A percentile compares a stretch with the other conserved stretches of the same genome.
Evolutionary conservation across 495 filamentous ascomycete genomes (phyloP).

Genomic region (Hypoxylon trugodes): DNA sequence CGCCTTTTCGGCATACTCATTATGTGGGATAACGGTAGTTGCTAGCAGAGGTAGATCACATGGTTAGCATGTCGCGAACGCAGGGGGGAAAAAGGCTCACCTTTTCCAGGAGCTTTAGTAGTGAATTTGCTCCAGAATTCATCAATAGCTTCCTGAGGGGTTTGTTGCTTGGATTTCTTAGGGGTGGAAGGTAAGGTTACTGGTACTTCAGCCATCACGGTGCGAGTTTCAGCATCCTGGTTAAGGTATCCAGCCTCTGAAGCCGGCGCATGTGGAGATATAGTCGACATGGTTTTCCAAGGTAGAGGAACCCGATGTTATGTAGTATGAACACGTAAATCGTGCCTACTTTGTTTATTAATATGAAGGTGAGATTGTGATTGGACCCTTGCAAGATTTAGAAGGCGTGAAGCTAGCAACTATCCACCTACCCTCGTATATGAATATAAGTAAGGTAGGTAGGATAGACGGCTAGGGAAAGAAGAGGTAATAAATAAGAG

Average conservation of each 20-base stretch:
- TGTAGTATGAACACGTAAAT: too few relatives aligned
- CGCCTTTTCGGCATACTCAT: constrained; percentile 72
- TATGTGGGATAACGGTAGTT: constrained; percentile 76
- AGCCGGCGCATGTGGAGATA: constrained; percentile 5
- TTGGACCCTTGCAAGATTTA: too few relatives aligned
- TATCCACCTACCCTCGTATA: background rate
- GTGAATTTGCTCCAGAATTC: constrained; percentile 84
- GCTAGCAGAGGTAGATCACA: constrained; percentile 53
- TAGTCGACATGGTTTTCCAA: constrained; percentile 24
- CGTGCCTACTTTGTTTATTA: too few relatives aligned
- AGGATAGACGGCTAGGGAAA: background rate
- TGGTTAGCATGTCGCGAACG: background rate
- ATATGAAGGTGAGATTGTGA: too few relatives aligned
- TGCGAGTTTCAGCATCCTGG: constrained; percentile 25
- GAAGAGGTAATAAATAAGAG: background rate
- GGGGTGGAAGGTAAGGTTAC: constrained; percentile 17
- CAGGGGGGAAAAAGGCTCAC: constrained; percentile 33
- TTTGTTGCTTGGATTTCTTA: constrained; percentile 50
- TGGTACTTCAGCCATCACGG: constrained; percentile 37
- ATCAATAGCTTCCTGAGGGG: constrained; percentile 76
- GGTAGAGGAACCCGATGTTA: too few relatives aligned
- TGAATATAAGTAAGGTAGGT: background rate
- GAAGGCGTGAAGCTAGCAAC: background rate
- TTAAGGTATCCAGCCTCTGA: constrained; percentile 33
- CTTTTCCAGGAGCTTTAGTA: constrained; percentile 66